phyloP scores from a whole-genome alignment of 768 basidiomycete species.

The Hygrocybe punicea region DNA sequence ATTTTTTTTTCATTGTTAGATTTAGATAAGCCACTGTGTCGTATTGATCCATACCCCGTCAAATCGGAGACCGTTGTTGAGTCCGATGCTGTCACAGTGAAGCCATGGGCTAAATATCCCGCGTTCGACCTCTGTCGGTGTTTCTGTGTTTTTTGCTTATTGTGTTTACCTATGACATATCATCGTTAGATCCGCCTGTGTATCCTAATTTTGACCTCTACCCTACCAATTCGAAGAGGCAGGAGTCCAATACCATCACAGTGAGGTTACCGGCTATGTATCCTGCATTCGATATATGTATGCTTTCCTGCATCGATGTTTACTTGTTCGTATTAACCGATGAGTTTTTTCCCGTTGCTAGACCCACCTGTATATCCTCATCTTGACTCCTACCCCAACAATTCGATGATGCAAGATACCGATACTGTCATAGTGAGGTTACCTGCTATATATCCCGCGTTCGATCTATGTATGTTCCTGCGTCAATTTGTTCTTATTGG shows the following conservation, averaged over 20 bases:
- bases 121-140: too few species aligned
- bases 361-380: slow-evolving; percentile 4
- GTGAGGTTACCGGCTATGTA: slow-evolving; percentile 16
- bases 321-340: background rate
- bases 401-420: background rate
- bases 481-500: background rate
- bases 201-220: slow-evolving; percentile 2
- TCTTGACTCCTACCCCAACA: slow-evolving; percentile 10
- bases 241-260: slow-evolving; percentile 19
- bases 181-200: slow-evolving; percentile 10
- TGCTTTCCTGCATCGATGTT: background rate
- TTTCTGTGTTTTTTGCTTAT: slow-evolving; percentile 27
- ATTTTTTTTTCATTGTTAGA: too few species aligned
- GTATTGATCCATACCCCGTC: too few species aligned
- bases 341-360: background rate
- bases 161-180: background rate
- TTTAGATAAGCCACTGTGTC: too few species aligned
- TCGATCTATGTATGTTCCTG: slow-evolving; percentile 32
- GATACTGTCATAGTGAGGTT: slow-evolving; percentile 26
- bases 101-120: too few species aligned
- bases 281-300: slow-evolving; percentile 23
- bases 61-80: too few species aligned
- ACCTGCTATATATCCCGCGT: slow-evolving; percentile 38
- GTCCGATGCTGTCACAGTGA: too few species aligned
- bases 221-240: slow-evolving; percentile 30